phyloP scores from a whole-genome alignment of 2,329 filamentous ascomycete genomes.

The Dothiorella sarmentorum region DNA sequence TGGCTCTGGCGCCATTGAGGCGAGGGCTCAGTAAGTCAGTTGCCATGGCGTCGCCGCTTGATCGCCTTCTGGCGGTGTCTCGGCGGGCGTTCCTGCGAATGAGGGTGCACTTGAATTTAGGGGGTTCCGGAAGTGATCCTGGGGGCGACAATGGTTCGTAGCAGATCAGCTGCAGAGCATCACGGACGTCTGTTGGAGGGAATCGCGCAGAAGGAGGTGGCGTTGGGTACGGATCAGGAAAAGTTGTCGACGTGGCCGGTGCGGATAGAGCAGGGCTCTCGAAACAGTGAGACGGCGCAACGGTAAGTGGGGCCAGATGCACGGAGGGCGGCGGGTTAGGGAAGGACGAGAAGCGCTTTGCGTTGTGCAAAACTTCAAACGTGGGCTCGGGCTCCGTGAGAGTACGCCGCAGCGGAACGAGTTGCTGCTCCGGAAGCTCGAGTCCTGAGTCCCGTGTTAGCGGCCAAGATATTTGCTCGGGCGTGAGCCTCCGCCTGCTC shows the following conservation, averaged over 20 bases:
- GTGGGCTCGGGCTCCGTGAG: neutral
- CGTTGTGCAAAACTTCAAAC: neutral
- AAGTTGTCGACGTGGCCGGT: neutral
- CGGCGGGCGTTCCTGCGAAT: constrained; percentile 12
- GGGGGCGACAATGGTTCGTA: neutral
- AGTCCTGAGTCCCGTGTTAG: neutral
- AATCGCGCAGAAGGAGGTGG: constrained; percentile 6
- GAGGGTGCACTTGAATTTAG: neutral
- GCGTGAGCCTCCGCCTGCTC: constrained; percentile 1
- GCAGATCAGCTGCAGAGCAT: neutral
- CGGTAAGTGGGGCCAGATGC: neutral
- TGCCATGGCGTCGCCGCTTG: constrained; percentile 12
- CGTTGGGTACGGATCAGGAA: neutral
- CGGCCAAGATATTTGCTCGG: constrained; percentile 11
- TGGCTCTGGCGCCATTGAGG: constrained; percentile 47
- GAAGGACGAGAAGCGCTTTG: neutral
- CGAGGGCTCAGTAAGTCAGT: constrained; percentile 7
- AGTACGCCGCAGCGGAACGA: neutral
- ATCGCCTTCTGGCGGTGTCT: neutral
- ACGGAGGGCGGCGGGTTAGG: neutral
- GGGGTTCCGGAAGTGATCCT: neutral
- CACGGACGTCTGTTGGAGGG: neutral
- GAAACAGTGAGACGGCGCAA: neutral
- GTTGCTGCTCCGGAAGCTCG: neutral
- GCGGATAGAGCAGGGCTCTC: neutral